These are phyloP conservation scores for Penicillium ochrochloron DNA, from an alignment of 495 filamentous ascomycete species.

Conservation along the genomic window DNA sequence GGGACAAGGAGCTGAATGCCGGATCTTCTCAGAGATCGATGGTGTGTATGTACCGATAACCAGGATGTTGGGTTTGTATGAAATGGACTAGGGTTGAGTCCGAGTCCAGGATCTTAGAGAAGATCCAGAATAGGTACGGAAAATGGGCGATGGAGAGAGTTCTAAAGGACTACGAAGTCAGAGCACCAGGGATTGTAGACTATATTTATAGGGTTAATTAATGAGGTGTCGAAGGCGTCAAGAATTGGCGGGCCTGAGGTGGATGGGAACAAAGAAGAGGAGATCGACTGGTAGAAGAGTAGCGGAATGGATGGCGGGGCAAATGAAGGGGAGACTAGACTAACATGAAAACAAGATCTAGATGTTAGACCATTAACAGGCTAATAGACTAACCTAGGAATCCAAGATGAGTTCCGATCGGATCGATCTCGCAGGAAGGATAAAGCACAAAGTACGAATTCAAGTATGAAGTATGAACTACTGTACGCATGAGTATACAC, in stretches of 20 bases:
- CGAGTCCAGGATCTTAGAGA: not conserved
- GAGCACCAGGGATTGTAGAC: not conserved
- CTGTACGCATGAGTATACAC: not conserved
- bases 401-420: not conserved
- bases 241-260: constrained; percentile 12
- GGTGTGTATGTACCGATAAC: not conserved
- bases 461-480: not conserved
- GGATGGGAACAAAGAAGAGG: constrained; percentile 11
- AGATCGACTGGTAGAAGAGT: not conserved
- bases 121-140: not conserved
- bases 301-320: not conserved
- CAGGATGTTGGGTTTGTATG: not conserved
- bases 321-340: not conserved
- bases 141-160: not conserved
- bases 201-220: constrained; percentile 3
- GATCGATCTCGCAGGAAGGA: not conserved
- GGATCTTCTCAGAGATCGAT: not conserved
- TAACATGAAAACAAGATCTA: not conserved
- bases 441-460: not conserved
- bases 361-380: not conserved
- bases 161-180: not conserved
- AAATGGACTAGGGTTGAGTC: not conserved
- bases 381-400: not conserved
- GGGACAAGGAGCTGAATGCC: not conserved
- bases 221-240: constrained; percentile 6